phyloP scores from a whole-genome alignment of 1,139 yeast species.

The Protomyces inouyei region DNA sequence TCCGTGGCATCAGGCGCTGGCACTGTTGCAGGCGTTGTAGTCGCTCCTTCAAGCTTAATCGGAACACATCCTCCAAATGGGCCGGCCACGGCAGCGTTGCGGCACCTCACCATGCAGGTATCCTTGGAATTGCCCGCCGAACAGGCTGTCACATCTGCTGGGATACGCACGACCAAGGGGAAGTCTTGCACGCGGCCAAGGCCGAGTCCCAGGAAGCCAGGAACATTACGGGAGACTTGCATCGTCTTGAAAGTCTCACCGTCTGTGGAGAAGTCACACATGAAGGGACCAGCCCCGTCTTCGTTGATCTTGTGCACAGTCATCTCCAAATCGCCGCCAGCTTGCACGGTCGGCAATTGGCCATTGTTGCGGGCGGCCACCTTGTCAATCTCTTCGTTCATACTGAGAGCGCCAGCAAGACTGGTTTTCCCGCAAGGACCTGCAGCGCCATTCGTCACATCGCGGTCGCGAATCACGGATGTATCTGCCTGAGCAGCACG shows the following conservation, averaged over 20 bases:
- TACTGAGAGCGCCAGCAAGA: slow-evolving; percentile 10
- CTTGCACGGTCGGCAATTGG: slow-evolving; percentile 8
- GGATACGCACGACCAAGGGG: slow-evolving; percentile 9
- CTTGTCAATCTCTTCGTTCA: slow-evolving; percentile 14
- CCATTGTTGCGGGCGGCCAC: slow-evolving; percentile 15
- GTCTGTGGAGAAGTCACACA: slow-evolving; percentile 16
- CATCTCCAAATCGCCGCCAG: slow-evolving; percentile 14
- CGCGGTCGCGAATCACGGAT: slow-evolving; percentile 20
- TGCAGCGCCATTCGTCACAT: slow-evolving; percentile 8
- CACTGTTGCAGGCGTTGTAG: not conserved
- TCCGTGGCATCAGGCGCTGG: not conserved
- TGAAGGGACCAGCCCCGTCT: slow-evolving; percentile 22
- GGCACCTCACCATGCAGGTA: slow-evolving; percentile 15
- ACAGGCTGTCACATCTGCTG: slow-evolving; percentile 9
- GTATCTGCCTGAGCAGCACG: slow-evolving; percentile 19
- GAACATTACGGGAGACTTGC: slow-evolving; percentile 18
- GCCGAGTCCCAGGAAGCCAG: slow-evolving; percentile 13
- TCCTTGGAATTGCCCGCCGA: slow-evolving; percentile 11
- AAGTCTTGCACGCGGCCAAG: slow-evolving; percentile 4
- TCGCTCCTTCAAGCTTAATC: not conserved
- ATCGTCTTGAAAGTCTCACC: slow-evolving; percentile 9
- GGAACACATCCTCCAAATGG: slow-evolving; percentile 21
- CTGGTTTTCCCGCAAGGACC: slow-evolving; percentile 20
- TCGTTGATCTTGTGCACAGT: slow-evolving; percentile 22
- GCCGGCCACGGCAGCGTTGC: slow-evolving; percentile 19